A percentile compares a stretch with the other conserved stretches of the same genome.
Conservation (phyloP, 2,329 filamentous ascomycete species). For the Fusarium dimerum region DNA sequence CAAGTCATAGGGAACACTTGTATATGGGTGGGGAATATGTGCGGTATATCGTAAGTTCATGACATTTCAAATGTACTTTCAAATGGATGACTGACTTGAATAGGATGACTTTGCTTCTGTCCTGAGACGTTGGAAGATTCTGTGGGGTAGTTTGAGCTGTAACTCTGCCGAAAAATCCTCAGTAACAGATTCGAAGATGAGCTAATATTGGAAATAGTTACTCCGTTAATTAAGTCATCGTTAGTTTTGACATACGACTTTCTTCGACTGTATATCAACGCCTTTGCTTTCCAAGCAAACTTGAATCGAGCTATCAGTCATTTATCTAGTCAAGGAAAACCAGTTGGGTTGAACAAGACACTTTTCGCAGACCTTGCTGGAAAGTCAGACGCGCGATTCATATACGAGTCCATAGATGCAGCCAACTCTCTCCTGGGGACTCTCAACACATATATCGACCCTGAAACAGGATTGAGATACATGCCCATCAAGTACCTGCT, state of each 20-base stretch:
- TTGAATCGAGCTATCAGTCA: slow-evolving; percentile 45
- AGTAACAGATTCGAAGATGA: not conserved
- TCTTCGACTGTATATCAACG: slow-evolving; percentile 71
- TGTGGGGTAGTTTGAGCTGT: slow-evolving; percentile 68
- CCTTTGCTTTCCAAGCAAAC: slow-evolving; percentile 76
- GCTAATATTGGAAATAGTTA: slow-evolving; percentile 38
- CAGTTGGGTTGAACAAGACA: slow-evolving; percentile 36
- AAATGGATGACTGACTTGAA: not conserved
- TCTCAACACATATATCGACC: slow-evolving; percentile 60
- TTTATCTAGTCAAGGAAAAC: slow-evolving; percentile 30
- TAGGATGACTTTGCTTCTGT: slow-evolving; percentile 68
- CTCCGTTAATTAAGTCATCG: slow-evolving; percentile 65
- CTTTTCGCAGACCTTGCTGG: slow-evolving; percentile 57
- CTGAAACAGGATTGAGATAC: slow-evolving; percentile 58
- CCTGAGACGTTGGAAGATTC: slow-evolving; percentile 69
- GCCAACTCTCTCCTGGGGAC: slow-evolving; percentile 62
- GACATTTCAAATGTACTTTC: not conserved
- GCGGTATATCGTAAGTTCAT: slow-evolving; percentile 58
- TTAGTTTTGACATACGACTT: slow-evolving; percentile 73
- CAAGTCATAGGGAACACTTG: slow-evolving; percentile 67
- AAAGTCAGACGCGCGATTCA: slow-evolving; percentile 64
- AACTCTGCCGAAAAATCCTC: slow-evolving; percentile 21
- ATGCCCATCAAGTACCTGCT: slow-evolving; percentile 67
- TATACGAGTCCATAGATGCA: slow-evolving; percentile 66
- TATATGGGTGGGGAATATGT: slow-evolving; percentile 73